Percentiles rank a stretch among this genome's conserved stretches.
These are phyloP conservation scores for Claviceps sp. DNA, from an alignment of 2,329 filamentous ascomycete species.

Conservation along the genomic window DNA sequence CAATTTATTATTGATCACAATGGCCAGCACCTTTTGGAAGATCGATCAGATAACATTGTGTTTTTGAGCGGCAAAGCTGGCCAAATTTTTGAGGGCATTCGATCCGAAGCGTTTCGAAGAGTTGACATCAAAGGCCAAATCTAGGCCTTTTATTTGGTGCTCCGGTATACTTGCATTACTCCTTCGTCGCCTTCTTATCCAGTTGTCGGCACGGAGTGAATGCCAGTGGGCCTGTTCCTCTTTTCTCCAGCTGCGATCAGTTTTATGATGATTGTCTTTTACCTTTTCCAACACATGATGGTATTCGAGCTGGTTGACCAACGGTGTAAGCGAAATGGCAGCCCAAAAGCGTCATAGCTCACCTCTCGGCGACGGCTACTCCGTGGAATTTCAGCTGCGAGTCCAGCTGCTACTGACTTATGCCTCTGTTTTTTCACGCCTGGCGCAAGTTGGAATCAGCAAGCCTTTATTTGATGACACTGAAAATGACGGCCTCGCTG, in stretches of 20 bases:
- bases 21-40: conserved; percentile 62
- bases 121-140: conserved; percentile 98
- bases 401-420: background rate
- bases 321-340: background rate
- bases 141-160: conserved; percentile 28
- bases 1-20: conserved; percentile 79
- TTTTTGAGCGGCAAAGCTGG: conserved; percentile 65
- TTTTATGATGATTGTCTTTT: conserved; percentile 1
- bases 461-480: background rate
- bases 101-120: conserved; percentile 61
- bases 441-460: background rate
- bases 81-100: conserved; percentile 59
- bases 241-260: background rate
- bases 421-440: background rate
- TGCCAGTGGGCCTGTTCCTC: background rate
- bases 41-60: conserved; percentile 58
- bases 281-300: background rate
- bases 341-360: background rate
- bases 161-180: background rate
- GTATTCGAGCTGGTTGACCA: background rate
- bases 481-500: background rate
- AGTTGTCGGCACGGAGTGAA: background rate
- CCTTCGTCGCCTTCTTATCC: background rate
- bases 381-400: background rate
- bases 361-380: background rate